Percentiles rank a stretch among this genome's conserved stretches.
Conservation (phyloP, 1,139 yeast genomes). For the Wickerhamomyces sp. region DNA sequence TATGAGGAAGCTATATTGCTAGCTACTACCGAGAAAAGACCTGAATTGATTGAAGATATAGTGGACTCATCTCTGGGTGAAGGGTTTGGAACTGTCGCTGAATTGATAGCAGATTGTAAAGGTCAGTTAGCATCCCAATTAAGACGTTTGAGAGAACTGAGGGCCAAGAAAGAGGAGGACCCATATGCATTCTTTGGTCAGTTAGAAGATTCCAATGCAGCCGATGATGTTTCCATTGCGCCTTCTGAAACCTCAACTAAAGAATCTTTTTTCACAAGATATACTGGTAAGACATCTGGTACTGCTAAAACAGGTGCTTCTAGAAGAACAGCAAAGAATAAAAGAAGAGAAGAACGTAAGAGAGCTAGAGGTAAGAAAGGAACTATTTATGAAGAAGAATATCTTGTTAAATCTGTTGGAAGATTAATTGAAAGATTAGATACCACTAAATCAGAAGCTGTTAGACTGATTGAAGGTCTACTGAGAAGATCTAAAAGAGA, state of each 20-base stretch:
- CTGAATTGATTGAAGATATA: conserved; percentile 48
- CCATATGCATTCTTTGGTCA: conserved; percentile 81
- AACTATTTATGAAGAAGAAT: conserved; percentile 95
- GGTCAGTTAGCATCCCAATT: conserved; percentile 82
- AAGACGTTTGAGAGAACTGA: conserved; percentile 74
- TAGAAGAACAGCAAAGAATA: conserved; percentile 84
- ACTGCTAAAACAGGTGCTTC: conserved; percentile 97
- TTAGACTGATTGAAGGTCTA: conserved; percentile 68
- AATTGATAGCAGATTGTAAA: conserved; percentile 85
- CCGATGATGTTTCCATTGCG: conserved; percentile 93
- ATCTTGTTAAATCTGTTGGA: conserved; percentile 81
- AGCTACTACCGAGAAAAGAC: conserved; percentile 40
- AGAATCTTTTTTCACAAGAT: conserved; percentile 89
- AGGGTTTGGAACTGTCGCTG: conserved; percentile 84
- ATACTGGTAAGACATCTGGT: conserved; percentile 92
- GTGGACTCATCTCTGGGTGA: conserved; percentile 78
- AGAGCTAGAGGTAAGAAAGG: conserved; percentile 97
- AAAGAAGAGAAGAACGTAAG: conserved; percentile 93
- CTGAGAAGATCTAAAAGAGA: conserved; percentile 68
- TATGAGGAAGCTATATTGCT: conserved; percentile 76
- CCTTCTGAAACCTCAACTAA: conserved; percentile 92
- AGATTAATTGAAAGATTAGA: conserved; percentile 80
- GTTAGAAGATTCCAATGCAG: conserved; percentile 62
- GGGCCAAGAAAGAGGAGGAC: conserved; percentile 77
- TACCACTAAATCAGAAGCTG: conserved; percentile 71